Percentiles rank a stretch among this genome's conserved stretches.
Evolutionary conservation across 768 basidiomycete genomes (phyloP).

Genomic region (Leucogyrophana mollusca): DNA sequence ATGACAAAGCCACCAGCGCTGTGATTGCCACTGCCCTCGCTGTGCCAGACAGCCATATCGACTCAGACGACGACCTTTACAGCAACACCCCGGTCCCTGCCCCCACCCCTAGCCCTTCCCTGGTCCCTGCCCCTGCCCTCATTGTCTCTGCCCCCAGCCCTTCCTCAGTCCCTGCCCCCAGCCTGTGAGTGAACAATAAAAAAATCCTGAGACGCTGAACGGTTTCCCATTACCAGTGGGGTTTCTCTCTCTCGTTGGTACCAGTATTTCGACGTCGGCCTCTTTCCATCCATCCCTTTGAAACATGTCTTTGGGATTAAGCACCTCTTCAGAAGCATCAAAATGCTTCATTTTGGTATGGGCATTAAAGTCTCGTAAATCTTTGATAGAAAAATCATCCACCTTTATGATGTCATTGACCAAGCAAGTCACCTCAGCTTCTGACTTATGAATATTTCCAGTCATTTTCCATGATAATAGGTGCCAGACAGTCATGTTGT

Average conservation of each 20-base stretch:
- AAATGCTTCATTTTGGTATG: neutral
- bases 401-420: conserved; percentile 1
- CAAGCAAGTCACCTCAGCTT: neutral
- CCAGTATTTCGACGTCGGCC: conserved; percentile 16
- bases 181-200: conserved; percentile 18
- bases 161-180: too few relatives aligned
- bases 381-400: conserved; percentile 1
- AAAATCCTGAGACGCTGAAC: conserved; percentile 27
- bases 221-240: conserved; percentile 9
- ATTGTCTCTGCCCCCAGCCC: too few relatives aligned
- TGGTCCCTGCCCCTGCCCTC: too few relatives aligned
- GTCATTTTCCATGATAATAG: conserved; percentile 10
- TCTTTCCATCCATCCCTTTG: conserved; percentile 11
- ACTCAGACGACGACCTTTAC: too few relatives aligned
- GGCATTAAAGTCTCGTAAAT: conserved; percentile 4
- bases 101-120: too few relatives aligned
- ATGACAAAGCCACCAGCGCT: too few relatives aligned
- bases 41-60: too few relatives aligned
- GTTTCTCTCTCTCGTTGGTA: conserved; percentile 26
- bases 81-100: too few relatives aligned
- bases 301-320: neutral
- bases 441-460: conserved; percentile 4
- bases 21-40: too few relatives aligned
- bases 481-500: conserved; percentile 10
- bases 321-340: conserved; percentile 7